phyloP scores from a whole-genome alignment of 1,284 basidiomycete species.

The Cutaneotrichosporon cavernicola region DNA sequence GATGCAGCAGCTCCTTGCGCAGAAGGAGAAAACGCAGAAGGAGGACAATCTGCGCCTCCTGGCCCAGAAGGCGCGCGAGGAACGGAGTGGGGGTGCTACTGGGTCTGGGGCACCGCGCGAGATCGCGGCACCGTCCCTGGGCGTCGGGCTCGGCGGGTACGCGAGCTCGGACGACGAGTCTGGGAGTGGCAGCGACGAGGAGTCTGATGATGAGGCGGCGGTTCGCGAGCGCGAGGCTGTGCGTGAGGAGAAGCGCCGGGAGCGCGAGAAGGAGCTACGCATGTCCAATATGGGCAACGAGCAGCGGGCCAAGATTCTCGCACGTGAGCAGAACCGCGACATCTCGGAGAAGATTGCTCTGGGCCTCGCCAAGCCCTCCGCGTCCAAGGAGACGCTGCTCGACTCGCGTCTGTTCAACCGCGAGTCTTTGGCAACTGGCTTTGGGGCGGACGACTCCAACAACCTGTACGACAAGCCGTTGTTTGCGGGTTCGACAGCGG shows the following conservation, averaged over 20 bases:
- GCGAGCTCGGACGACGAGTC: slow-evolving; percentile 63
- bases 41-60: slow-evolving; percentile 93
- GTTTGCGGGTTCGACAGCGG: slow-evolving; percentile 93
- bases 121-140: slow-evolving; percentile 48
- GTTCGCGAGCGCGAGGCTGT: slow-evolving; percentile 83
- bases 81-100: slow-evolving; percentile 65
- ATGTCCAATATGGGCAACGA: slow-evolving; percentile 99
- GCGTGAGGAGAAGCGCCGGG: slow-evolving; percentile 84
- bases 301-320: slow-evolving; percentile 90
- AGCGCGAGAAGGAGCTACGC: slow-evolving; percentile 94
- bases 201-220: slow-evolving; percentile 75
- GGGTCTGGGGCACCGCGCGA: slow-evolving; percentile 53
- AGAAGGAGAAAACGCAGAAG: slow-evolving; percentile 96
- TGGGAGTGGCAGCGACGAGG: slow-evolving; percentile 44
- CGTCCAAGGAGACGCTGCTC: slow-evolving; percentile 93
- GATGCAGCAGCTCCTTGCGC: slow-evolving; percentile 97
- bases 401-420: slow-evolving; percentile 97
- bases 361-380: slow-evolving; percentile 91
- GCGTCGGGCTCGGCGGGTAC: slow-evolving; percentile 78
- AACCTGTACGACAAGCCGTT: slow-evolving; percentile 92
- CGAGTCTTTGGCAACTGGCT: slow-evolving; percentile 74
- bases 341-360: slow-evolving; percentile 99
- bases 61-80: slow-evolving; percentile 92
- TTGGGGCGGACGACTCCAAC: slow-evolving; percentile 90
- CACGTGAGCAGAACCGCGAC: slow-evolving; percentile 91